Percentiles rank a stretch among this genome's conserved stretches.
Conservation (phyloP, 768 basidiomycete genomes). For the Sistotremastrum niveocremeum region DNA sequence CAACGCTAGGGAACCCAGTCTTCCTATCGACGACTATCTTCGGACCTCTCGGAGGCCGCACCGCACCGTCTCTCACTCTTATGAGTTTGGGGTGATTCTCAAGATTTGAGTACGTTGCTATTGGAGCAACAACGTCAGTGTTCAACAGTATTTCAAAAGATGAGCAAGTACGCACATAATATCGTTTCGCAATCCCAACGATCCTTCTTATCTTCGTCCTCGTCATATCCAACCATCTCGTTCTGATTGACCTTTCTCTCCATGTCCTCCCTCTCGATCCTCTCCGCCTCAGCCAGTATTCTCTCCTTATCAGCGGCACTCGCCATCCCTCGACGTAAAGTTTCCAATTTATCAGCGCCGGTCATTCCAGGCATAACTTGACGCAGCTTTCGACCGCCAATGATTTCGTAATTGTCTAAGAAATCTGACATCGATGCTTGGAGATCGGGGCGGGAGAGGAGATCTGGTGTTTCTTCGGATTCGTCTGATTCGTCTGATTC, state of each 20-base stretch:
- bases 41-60: constrained; percentile 24
- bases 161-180: constrained; percentile 45
- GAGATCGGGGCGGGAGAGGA: constrained; percentile 81
- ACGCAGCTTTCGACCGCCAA: constrained; percentile 70
- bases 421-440: constrained; percentile 88
- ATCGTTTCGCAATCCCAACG: constrained; percentile 97
- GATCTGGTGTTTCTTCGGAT: constrained; percentile 53
- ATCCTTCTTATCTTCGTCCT: constrained; percentile 44
- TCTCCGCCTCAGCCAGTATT: constrained; percentile 18
- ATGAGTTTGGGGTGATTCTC: constrained; percentile 95
- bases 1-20: constrained; percentile 59
- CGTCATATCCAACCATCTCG: constrained; percentile 22
- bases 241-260: constrained; percentile 16
- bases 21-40: constrained; percentile 63
- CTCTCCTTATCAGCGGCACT: constrained; percentile 21
- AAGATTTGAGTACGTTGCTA: constrained; percentile 92
- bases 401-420: constrained; percentile 77
- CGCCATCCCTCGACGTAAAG: constrained; percentile 65
- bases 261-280: constrained; percentile 29
- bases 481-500: constrained; percentile 25
- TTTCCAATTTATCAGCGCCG: constrained; percentile 66
- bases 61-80: constrained; percentile 37
- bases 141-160: neutral
- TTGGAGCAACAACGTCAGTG: constrained; percentile 5
- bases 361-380: constrained; percentile 60